These are phyloP conservation scores for Trichocomaceae sp. DNA, from an alignment of 2,329 filamentous ascomycete genomes.

Conservation along the genomic window DNA sequence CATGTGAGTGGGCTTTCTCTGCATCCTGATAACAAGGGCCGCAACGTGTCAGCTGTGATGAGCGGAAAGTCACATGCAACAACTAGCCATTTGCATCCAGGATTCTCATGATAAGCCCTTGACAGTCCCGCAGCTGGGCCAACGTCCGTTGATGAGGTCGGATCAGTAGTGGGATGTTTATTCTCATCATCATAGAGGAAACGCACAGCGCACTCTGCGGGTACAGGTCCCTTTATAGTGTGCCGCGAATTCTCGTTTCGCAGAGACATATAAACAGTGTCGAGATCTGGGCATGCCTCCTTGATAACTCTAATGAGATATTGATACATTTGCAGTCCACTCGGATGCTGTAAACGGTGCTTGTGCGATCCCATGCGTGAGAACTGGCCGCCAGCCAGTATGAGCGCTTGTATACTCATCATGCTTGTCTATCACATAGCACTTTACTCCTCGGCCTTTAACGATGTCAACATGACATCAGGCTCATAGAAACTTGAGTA, in stretches of 20 bases:
- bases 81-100: constrained; percentile 27
- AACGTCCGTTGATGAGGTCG: constrained; percentile 8
- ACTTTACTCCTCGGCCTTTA: too few relatives aligned
- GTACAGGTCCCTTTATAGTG: neutral
- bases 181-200: neutral
- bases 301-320: constrained; percentile 22
- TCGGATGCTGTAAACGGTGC: constrained; percentile 25
- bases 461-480: too few relatives aligned
- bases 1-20: constrained; percentile 26
- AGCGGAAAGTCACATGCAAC: constrained; percentile 32
- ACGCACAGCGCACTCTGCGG: neutral
- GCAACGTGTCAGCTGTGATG: constrained; percentile 21
- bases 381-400: constrained; percentile 28
- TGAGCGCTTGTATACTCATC: constrained; percentile 25
- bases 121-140: constrained; percentile 26
- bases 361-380: constrained; percentile 28
- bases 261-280: constrained; percentile 1
- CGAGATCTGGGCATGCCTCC: constrained; percentile 16
- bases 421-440: too few relatives aligned
- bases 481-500: too few relatives aligned
- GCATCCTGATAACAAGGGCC: constrained; percentile 21
- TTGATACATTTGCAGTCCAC: constrained; percentile 23
- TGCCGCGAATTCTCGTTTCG: neutral
- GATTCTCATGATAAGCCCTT: constrained; percentile 23
- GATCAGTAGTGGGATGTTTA: constrained; percentile 10